Evolutionary conservation across 192 early-diverging fungal species (phyloP), one percentile per base, ranked within the genome.

Genomic region (Gonapodya prolifera): DNA sequence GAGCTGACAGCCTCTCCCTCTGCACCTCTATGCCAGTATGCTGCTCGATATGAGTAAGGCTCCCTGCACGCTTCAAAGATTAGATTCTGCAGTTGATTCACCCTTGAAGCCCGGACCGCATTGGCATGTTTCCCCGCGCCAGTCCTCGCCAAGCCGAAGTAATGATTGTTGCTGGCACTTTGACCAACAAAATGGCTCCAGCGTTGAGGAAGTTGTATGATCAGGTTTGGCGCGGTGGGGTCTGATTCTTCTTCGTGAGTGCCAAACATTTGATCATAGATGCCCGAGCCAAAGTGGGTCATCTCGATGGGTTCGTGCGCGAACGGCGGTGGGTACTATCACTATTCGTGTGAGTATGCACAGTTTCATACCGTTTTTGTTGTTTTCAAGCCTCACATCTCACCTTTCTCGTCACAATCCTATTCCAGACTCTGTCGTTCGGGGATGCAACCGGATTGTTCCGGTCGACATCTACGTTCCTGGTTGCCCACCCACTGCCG

Each of bases 121-220:
- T 61, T 2, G 45, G 45, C 45, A 61, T 61, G 45, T 61, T 61
- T 61, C 45, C 45, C 85, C 91, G 96, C 83, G 96, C 96, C 34
- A 94, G 94, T 28, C 96, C 96, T 32, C 91, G 96, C 83, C 96
- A 98, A 85, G 92, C 95, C 32, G 96, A 98, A 88, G 94, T 97
- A 45, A 98, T 98, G 96, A 98, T 98, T 85, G 96, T 98, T 36
- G 96, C 96, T 8, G 96, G 96, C 61, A 98, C 96, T 30, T 85
- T 98, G 83, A 97, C 95, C 76, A 98, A 98, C 91, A 98, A 98
- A 84, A 98, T 98, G 96, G 96, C 96, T 1, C 94, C 95, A 35
- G 93, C 91, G 17, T 81, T 90, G 80, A 85, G 91, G 76, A 91
- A 91, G 82, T 89, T 92, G 78, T 92, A 91, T 74, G 85, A 84